Evolutionary conservation across 2,329 filamentous ascomycete genomes (phyloP).

Genomic region (Alternaria metachromatica): DNA sequence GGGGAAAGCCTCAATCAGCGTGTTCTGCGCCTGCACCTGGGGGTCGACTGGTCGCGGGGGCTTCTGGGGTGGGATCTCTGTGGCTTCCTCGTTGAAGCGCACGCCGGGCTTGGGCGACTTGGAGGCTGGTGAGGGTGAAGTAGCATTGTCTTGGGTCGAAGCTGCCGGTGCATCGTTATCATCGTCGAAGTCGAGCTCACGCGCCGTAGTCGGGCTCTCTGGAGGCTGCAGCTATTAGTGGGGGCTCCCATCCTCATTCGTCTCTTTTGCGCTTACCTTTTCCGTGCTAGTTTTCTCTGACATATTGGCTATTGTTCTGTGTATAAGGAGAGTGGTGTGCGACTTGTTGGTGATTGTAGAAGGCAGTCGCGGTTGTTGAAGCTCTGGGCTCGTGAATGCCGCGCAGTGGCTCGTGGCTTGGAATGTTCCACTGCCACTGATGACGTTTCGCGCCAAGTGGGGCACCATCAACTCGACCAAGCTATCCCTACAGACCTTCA

Average conservation of each 20-base stretch:
- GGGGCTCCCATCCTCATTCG: background rate
- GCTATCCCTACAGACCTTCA: background rate
- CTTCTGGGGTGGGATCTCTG: conserved; percentile 70
- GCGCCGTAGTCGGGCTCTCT: conserved; percentile 58
- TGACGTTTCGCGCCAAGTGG: conserved; percentile 23
- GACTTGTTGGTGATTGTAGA: background rate
- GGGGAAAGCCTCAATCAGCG: conserved; percentile 93
- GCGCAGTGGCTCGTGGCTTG: conserved; percentile 20
- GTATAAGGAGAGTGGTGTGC: background rate
- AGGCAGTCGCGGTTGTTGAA: background rate
- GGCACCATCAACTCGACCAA: background rate
- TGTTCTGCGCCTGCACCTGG: conserved; percentile 83
- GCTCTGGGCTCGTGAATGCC: conserved; percentile 6
- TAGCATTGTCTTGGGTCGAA: conserved; percentile 28
- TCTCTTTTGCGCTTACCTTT: conserved; percentile 10
- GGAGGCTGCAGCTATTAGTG: conserved; percentile 22
- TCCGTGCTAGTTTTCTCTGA: conserved; percentile 26
- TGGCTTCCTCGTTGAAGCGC: conserved; percentile 55
- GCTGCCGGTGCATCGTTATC: conserved; percentile 56
- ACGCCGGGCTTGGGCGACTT: conserved; percentile 53
- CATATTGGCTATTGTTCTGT: conserved; percentile 10
- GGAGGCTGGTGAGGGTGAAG: conserved; percentile 47
- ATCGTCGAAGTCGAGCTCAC: conserved; percentile 64
- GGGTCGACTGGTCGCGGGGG: conserved; percentile 84
- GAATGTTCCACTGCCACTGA: conserved; percentile 16